Evolutionary conservation across 176 grass and related monocot genomes (phyloP).

Genomic region (Puya raimondii): DNA sequence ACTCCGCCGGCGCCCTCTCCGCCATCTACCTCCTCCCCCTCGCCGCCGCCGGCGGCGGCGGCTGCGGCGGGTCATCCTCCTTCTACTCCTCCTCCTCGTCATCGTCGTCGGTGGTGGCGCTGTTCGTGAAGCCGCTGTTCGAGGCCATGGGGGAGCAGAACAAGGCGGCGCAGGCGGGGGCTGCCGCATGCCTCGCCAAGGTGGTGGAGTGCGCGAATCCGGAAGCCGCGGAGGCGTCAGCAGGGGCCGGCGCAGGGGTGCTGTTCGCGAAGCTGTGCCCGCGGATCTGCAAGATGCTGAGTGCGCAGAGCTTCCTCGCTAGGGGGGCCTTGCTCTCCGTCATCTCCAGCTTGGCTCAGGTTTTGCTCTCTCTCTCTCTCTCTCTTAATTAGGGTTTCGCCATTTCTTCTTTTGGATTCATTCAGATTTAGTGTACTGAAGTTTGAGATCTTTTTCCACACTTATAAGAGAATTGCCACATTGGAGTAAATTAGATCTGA

Average conservation of each 20-base stretch:
- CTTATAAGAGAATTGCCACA: not conserved
- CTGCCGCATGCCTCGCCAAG: constrained; percentile 70
- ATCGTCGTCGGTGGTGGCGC: constrained; percentile 35
- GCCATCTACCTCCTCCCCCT: constrained; percentile 56
- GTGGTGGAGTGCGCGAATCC: constrained; percentile 61
- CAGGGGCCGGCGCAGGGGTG: not conserved
- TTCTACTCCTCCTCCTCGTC: not conserved
- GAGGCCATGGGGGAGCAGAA: constrained; percentile 90
- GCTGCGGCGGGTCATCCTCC: not conserved
- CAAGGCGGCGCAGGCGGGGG: constrained; percentile 79
- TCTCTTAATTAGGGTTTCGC: not conserved
- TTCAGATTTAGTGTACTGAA: not conserved
- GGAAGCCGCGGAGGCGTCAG: constrained; percentile 8
- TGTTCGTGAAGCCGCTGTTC: constrained; percentile 83
- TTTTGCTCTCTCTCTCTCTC: not conserved
- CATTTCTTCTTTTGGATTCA: constrained; percentile 7
- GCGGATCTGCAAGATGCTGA: constrained; percentile 70
- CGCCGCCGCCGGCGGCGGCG: constrained; percentile 18
- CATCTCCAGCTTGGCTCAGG: constrained; percentile 72
- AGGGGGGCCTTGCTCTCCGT: constrained; percentile 71
- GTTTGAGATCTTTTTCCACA: not conserved
- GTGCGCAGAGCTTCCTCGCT: constrained; percentile 66
- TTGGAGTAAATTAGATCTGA: not conserved
- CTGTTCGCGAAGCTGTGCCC: constrained; percentile 73
- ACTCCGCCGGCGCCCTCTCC: constrained; percentile 48